A percentile compares a stretch with the other conserved stretches of the same genome.
Evolutionary conservation across 2,329 filamentous ascomycete genomes (phyloP).

Genomic region (Colletotrichum higginsianum): DNA sequence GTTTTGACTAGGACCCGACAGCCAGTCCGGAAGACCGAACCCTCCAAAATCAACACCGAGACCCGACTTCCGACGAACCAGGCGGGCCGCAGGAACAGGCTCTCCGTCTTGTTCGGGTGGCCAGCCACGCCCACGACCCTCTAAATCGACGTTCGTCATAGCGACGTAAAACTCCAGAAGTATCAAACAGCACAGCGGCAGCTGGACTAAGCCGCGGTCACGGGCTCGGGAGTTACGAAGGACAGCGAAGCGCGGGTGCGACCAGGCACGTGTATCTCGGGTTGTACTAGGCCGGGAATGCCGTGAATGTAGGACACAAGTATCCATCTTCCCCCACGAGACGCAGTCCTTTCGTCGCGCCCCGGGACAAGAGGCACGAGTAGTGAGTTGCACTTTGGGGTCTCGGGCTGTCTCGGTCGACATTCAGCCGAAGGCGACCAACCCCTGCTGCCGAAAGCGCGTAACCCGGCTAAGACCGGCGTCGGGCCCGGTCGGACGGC

Average conservation of each 20-base stretch:
- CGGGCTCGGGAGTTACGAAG: not conserved
- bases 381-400: not conserved
- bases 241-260: not conserved
- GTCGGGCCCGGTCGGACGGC: too few species aligned
- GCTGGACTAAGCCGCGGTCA: not conserved
- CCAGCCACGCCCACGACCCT: not conserved
- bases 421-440: not conserved
- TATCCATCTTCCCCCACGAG: constrained; percentile 3
- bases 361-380: not conserved
- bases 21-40: not conserved
- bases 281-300: constrained; percentile 13
- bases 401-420: constrained; percentile 16
- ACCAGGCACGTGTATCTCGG: not conserved
- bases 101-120: not conserved
- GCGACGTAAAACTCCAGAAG: not conserved
- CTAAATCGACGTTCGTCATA: not conserved
- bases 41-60: too few species aligned
- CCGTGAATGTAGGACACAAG: too few species aligned
- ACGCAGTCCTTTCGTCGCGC: not conserved
- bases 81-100: not conserved
- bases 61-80: too few species aligned
- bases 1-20: not conserved
- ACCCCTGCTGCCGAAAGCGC: not conserved
- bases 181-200: not conserved
- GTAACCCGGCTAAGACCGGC: not conserved